phyloP scores from a whole-genome alignment of 164 flowering plant species.

The Kalanchoe fedtschenkoi region DNA sequence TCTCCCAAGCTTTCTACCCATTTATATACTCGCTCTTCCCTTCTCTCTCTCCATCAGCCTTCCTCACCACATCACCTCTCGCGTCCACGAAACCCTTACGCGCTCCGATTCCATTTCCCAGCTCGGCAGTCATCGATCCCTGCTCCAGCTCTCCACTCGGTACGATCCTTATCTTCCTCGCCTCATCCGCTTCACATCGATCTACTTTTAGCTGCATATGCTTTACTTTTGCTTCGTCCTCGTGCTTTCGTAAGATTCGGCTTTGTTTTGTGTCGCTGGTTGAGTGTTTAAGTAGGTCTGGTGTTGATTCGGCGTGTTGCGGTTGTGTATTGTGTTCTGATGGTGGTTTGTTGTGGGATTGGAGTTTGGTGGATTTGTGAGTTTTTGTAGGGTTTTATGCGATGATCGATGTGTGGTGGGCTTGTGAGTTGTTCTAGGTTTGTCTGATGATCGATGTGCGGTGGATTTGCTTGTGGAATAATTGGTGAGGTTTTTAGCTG shows the following conservation, averaged over 20 bases:
- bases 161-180: neutral
- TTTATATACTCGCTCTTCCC: neutral
- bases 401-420: no score
- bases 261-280: no score
- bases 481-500: neutral
- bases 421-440: neutral
- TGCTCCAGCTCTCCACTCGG: neutral
- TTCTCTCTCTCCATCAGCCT: neutral
- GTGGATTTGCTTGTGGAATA: slow-evolving; percentile 1
- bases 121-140: neutral
- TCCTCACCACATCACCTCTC: neutral
- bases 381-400: no score
- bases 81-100: neutral
- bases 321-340: neutral
- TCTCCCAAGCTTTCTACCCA: no score
- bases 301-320: neutral
- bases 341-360: neutral
- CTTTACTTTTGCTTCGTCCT: neutral
- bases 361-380: neutral
- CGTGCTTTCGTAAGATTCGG: neutral
- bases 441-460: neutral
- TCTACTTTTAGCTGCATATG: neutral
- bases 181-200: neutral
- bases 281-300: neutral
- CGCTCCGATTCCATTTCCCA: neutral